Conservation (phyloP, 208 protist species). For the Leishmania gerbilli region DNA sequence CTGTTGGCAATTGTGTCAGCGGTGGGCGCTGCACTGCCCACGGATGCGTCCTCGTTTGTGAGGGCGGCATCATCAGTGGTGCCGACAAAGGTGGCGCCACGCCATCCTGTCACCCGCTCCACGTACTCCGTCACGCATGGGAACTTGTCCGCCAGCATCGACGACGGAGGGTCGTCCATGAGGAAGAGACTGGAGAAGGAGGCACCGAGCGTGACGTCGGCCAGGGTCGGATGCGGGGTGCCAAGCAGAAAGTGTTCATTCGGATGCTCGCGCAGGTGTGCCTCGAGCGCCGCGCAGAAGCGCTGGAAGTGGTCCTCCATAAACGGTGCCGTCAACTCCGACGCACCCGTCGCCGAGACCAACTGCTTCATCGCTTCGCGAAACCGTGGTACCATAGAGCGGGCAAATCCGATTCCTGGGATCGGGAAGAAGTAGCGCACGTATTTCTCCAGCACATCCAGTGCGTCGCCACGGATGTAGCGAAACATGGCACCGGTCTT, state of each 20-base stretch:
- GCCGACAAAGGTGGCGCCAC: conserved; percentile 33
- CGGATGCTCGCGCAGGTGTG: conserved; percentile 54
- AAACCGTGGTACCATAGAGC: conserved; percentile 48
- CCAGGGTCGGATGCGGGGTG: conserved; percentile 84
- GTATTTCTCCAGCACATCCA: conserved; percentile 71
- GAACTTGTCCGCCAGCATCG: conserved; percentile 58
- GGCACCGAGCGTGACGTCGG: conserved; percentile 78
- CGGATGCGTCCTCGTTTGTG: not conserved
- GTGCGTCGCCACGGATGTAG: conserved; percentile 56
- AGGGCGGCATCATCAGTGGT: not conserved
- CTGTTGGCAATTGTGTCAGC: not conserved
- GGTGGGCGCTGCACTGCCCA: not conserved
- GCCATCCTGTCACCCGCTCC: conserved; percentile 82
- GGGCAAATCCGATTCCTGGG: conserved; percentile 43
- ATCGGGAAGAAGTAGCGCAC: conserved; percentile 77
- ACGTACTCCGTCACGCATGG: conserved; percentile 74
- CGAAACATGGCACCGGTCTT: conserved; percentile 81
- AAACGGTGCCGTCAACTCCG: conserved; percentile 61
- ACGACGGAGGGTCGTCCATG: conserved; percentile 76
- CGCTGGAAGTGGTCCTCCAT: conserved; percentile 84
- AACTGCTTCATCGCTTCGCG: conserved; percentile 58
- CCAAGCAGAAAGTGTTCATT: conserved; percentile 61
- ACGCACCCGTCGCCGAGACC: conserved; percentile 59
- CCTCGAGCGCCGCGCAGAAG: conserved; percentile 72
- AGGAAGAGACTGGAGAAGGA: conserved; percentile 82